Conservation (phyloP, 805 yeast genomes). For the Saccharomycopsis babjevae region DNA sequence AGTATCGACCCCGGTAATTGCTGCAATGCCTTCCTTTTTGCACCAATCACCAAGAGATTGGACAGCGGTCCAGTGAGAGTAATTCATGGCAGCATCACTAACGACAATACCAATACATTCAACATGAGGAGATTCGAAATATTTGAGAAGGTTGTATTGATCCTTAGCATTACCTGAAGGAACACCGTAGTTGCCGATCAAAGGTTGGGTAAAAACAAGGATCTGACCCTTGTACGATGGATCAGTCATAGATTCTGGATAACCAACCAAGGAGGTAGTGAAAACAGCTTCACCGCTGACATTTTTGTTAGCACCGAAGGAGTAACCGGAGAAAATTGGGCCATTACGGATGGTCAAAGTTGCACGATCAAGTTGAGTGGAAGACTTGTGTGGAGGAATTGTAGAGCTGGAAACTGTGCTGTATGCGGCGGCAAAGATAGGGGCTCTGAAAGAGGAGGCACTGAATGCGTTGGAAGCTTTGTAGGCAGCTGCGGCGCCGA, state of each 20-base stretch:
- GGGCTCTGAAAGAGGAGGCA: neutral
- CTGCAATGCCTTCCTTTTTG: conserved; percentile 90
- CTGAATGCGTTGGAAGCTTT: neutral
- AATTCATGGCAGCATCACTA: conserved; percentile 87
- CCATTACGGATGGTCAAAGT: conserved; percentile 87
- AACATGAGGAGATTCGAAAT: conserved; percentile 82
- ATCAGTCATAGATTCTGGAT: conserved; percentile 98
- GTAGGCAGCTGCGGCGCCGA: neutral
- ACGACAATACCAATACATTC: conserved; percentile 97
- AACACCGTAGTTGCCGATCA: conserved; percentile 97
- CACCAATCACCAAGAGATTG: conserved; percentile 95
- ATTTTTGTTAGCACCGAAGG: conserved; percentile 91
- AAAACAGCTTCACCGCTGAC: conserved; percentile 96
- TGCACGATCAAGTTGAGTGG: conserved; percentile 53
- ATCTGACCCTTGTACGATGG: conserved; percentile 98
- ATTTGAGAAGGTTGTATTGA: conserved; percentile 74
- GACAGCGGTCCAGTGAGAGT: conserved; percentile 99
- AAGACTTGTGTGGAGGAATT: conserved; percentile 2
- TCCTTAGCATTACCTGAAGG: conserved; percentile 79
- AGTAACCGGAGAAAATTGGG: conserved; percentile 84
- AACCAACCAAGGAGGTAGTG: conserved; percentile 95
- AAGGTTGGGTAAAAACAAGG: conserved; percentile 91
- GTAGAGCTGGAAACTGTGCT: neutral
- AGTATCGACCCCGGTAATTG: conserved; percentile 95
- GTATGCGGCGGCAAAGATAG: neutral